A percentile compares a stretch with the other conserved stretches of the same genome.
phyloP scores from a whole-genome alignment of 257 asterid genomes.

The Linderniella brevidens region DNA sequence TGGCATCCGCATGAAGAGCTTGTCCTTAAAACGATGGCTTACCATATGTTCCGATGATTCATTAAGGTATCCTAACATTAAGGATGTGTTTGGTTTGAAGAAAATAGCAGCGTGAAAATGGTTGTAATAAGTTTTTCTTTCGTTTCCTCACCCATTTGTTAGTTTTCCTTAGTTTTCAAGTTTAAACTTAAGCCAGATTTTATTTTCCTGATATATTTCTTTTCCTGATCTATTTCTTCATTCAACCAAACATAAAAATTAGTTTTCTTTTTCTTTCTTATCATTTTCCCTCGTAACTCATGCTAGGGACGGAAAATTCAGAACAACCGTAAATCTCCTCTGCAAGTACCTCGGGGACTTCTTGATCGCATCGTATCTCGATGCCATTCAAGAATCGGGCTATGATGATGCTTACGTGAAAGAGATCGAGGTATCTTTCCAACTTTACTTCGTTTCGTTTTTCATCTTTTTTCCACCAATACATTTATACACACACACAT shows the following conservation, averaged over 20 bases:
- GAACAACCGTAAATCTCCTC: conserved; percentile 54
- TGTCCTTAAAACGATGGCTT: conserved; percentile 73
- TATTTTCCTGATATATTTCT: too few relatives aligned
- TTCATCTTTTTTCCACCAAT: neutral
- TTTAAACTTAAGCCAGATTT: too few relatives aligned
- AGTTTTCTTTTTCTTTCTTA: too few relatives aligned
- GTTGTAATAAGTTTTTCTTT: too few relatives aligned
- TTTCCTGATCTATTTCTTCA: too few relatives aligned
- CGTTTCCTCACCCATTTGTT: too few relatives aligned
- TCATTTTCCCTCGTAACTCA: conserved; percentile 6
- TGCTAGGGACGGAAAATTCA: conserved; percentile 60
- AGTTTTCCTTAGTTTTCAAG: too few relatives aligned
- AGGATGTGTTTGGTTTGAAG: too few relatives aligned
- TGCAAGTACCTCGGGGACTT: conserved; percentile 95
- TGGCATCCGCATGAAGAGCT: conserved; percentile 76
- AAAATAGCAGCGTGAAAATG: too few relatives aligned
- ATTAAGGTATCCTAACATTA: conserved; percentile 20
- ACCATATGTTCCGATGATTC: conserved; percentile 77
- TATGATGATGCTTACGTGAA: conserved; percentile 43
- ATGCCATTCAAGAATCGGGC: conserved; percentile 68
- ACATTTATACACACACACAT: neutral
- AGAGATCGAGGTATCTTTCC: conserved; percentile 95
- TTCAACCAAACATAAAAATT: too few relatives aligned
- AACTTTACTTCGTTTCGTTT: neutral
- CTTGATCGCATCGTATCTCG: conserved; percentile 75